Base-by-base conservation (phyloP, 768 basidiomycete species). In the Boletus vinaceobasis region DNA sequence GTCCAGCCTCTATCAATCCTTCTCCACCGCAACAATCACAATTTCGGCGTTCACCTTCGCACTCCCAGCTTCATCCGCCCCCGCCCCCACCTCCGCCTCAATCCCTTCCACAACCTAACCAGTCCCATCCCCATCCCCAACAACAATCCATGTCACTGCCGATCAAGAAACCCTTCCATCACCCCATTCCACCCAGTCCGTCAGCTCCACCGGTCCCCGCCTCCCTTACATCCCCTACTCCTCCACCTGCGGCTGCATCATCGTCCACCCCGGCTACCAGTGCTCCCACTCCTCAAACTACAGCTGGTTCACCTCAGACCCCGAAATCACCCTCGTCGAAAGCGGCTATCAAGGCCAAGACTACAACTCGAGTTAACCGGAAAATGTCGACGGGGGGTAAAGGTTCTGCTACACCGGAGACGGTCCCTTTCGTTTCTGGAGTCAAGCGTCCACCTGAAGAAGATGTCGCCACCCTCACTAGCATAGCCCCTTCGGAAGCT, bases 281-380 rank as follows among this genome's bases (percentile, higher is more conserved):
- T 52, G 73, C 77, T 23, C 61, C 70, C 6, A 76, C 77, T 17
- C 75, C 77, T 14, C 68, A 68, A 32, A 62, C 77, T 5, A 48
- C 61, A 9, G 75, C 77, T 26, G 76, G 79, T 33, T 87, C 87
- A 10, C 87, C 88, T 1, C 81, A 81, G 62, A 79, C 78, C 5
- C 81, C 86, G 1, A 90, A 85, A 68, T 90, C 89, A 5, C 89
- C 89, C 0, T 87, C 84, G 64, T 67, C 67, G 49, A 88, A 82
- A 66, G 64, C 74, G 1, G 50, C 70, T 15, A 40, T 75, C n/a
- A 87, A 82, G 69, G 52, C 75, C 15, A 84, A 79, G 63, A 52
- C 31, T 2, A 51, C 60, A 15, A n/a, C 57, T 32, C 62, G 73
- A n/a, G 54, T 58, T 1, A 37, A 37, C 48, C 58, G 73, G 38